phyloP scores from a whole-genome alignment of 2,329 filamentous ascomycete species.

The Colletotrichum gloeosporioides region DNA sequence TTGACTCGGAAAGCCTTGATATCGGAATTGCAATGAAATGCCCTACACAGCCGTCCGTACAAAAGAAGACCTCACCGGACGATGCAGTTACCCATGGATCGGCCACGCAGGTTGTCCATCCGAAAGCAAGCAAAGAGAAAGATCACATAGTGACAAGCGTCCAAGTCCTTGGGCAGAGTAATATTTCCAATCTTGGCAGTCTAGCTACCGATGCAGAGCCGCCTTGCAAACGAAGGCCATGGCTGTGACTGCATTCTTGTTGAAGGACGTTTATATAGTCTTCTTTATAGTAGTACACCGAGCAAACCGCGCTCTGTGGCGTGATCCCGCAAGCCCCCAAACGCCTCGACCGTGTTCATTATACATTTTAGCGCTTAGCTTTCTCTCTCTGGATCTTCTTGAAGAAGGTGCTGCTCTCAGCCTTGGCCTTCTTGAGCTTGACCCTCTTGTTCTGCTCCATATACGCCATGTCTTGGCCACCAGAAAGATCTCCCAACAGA shows the following conservation, averaged over 20 bases:
- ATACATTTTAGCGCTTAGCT: constrained; percentile 27
- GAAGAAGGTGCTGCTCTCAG: constrained; percentile 68
- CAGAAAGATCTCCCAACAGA: constrained; percentile 83
- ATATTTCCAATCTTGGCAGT: neutral
- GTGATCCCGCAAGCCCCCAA: neutral
- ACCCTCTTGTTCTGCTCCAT: constrained; percentile 79
- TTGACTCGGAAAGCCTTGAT: neutral
- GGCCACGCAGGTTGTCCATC: neutral
- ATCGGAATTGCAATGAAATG: neutral
- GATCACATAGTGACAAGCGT: neutral
- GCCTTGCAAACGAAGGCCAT: neutral
- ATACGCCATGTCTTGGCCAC: constrained; percentile 97
- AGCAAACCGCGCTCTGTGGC: constrained; percentile 3
- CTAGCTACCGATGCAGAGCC: neutral
- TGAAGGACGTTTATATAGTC: neutral
- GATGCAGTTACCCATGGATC: neutral
- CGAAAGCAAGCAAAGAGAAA: neutral
- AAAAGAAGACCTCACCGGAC: neutral
- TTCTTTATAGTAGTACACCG: neutral
- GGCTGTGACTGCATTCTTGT: neutral
- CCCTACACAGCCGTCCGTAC: neutral
- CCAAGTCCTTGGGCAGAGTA: neutral
- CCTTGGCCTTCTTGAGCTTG: constrained; percentile 68
- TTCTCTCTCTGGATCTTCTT: constrained; percentile 69
- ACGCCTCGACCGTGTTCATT: neutral